Base-by-base conservation (phyloP, 257 asterid species). In the Solanum phureja region DNA sequence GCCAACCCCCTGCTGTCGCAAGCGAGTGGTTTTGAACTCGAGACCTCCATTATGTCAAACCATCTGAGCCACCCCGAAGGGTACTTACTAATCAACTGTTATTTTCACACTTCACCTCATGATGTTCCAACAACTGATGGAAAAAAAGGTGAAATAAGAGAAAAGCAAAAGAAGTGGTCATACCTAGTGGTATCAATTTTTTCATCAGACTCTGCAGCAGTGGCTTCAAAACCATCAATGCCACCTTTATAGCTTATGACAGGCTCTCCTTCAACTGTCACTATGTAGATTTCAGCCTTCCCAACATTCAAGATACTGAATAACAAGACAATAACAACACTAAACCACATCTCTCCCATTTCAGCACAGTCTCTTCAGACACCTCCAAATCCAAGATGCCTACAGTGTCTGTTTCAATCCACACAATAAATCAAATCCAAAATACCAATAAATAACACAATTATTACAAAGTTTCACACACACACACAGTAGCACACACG, bases 181-280 rank as follows among this genome's bases (percentile, higher is more conserved):
- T 92, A 95, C 99, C 99, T 97, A 72, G 96, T 88, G 84, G 93
- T 94, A 87, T 97, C 98, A 88, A 96, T 89, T 91, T 93, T 91
- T 91, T 93, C 96, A 87, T 94, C 98, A 62, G 94, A 92, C 82
- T 97, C 99, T 4, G 92, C 93, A 31, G 99, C 99, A 89, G 99
- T 97, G 75, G 98, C 99, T 90, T 96, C 99, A 86, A 94, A 97
- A 52, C 99, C 99, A 88, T 86, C 76, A 86, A 94, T 91, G 60
- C 98, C 99, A 24, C 99, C 99, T 87, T 76, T 90, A 85, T 97
- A 97, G 91, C 98, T 96, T 88, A 95, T 89, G 72, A 97, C 98
- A 33, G 99, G 99, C 91, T 97, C 99, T 62, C 98, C 99, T 91
- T 97, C 99, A 85, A 97, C 73, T 10, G 93, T 96, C 75, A 95